phyloP scores from a whole-genome alignment of 2,329 filamentous ascomycete species.

The Colletotrichum sp. region DNA sequence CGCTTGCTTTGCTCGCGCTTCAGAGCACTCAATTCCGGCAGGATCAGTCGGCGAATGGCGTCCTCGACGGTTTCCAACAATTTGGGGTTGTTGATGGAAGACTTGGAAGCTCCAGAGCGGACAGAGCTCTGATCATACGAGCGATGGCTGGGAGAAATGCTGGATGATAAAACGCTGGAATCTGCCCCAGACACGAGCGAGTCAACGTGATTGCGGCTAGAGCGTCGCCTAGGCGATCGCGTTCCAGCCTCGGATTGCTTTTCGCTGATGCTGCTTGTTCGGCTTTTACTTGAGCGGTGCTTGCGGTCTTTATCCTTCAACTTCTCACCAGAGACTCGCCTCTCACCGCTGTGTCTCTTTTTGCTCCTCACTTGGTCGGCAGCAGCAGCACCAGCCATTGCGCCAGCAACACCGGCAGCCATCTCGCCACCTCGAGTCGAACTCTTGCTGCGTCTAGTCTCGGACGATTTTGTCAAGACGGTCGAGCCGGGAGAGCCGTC shows the following conservation, averaged over 20 bases:
- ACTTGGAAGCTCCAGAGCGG: slow-evolving; percentile 57
- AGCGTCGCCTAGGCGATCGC: slow-evolving; percentile 52
- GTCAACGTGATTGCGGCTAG: slow-evolving; percentile 58
- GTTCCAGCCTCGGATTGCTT: slow-evolving; percentile 47
- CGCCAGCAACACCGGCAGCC: slow-evolving; percentile 40
- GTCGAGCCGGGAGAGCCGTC: slow-evolving; percentile 50
- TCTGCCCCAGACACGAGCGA: slow-evolving; percentile 58
- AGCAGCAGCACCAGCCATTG: slow-evolving; percentile 41
- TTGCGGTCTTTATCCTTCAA: slow-evolving; percentile 56
- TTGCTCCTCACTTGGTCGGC: slow-evolving; percentile 49
- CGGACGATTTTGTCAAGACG: slow-evolving; percentile 33
- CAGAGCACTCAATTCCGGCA: slow-evolving; percentile 89
- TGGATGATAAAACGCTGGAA: slow-evolving; percentile 60
- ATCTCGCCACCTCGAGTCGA: slow-evolving; percentile 44
- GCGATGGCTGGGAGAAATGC: slow-evolving; percentile 57
- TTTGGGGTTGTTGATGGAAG: slow-evolving; percentile 91
- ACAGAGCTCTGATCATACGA: slow-evolving; percentile 60
- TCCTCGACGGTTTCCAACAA: slow-evolving; percentile 91
- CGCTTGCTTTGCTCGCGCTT: slow-evolving; percentile 88
- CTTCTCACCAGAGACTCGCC: slow-evolving; percentile 40
- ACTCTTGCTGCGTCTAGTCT: slow-evolving; percentile 46
- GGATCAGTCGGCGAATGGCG: slow-evolving; percentile 85
- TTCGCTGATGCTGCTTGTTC: slow-evolving; percentile 55
- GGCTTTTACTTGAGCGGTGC: slow-evolving; percentile 51
- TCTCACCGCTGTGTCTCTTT: slow-evolving; percentile 47